Base-by-base conservation (phyloP, 768 basidiomycete species). In the Suillus subalutaceus region DNA sequence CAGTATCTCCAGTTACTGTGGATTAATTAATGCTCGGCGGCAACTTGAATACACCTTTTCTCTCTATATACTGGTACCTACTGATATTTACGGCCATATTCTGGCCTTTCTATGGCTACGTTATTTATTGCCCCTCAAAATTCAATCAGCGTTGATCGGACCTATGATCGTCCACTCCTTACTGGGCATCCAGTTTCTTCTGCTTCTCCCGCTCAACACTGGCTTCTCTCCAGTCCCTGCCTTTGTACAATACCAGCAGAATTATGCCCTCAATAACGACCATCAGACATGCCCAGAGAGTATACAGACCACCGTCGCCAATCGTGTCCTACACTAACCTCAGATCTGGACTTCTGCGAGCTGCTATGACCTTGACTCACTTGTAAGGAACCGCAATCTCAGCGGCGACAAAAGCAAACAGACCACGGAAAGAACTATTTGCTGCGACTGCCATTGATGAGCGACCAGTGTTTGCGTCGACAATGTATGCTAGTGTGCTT, bases 381-480 rank as follows among this genome's bases (percentile, higher is more conserved):
- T 82, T 90, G 89, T 5, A 95, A 0, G 93, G 93, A 1, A 92
- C 86, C 0, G 91, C 90, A 20, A 91, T 81, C 74, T 96, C 92
- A 0, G 86, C 86, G 1, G 87, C 87, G 13, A 91, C 72, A 73
- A 91, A 91, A 10, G 90, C 93, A 20, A 83, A 77, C 2, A 83
- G 50, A 0, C 94, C 93, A 53, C 94, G 85, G 73, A 90, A 91
- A 40, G 84, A 84, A 63, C 90, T 91, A 73, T 96, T 96, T 48
- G 82, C 77, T 0, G 94, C 93, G 12, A 88, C 85, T 0, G 91
- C 92, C 2, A 86, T 86, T 1, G 92, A 90, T 1, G 92, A 93
- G 9, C 91, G 85, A 7, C 95, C 95, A 7, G 81, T 79, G 72
- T 96, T 96, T 8, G 93, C 87, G 70, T 97, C 94, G 18, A 95